phyloP scores from a whole-genome alignment of 2,329 filamentous ascomycete species.

The Aureobasidium leucospermi region DNA sequence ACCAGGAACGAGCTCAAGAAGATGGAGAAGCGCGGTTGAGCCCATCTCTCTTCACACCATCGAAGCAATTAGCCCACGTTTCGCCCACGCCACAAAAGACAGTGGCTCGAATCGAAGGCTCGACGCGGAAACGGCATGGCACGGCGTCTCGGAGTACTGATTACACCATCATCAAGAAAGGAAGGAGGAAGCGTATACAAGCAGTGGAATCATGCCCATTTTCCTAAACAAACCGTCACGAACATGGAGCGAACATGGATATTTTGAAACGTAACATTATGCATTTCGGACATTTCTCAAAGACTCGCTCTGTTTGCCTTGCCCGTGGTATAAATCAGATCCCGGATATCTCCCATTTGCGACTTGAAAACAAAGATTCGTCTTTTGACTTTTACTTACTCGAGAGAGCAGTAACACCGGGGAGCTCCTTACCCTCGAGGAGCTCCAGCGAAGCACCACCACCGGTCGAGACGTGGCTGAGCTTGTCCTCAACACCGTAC shows the following conservation, averaged over 20 bases:
- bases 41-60: not conserved
- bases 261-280: constrained; percentile 9
- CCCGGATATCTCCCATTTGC: constrained; percentile 9
- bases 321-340: constrained; percentile 15
- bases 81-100: not conserved
- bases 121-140: constrained; percentile 39
- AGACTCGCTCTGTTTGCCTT: constrained; percentile 13
- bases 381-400: constrained; percentile 47
- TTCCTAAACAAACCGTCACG: not conserved
- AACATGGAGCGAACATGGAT: not conserved
- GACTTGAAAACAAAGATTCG: not conserved
- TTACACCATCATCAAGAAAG: not conserved
- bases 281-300: constrained; percentile 11
- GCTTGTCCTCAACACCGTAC: constrained; percentile 91
- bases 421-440: constrained; percentile 95
- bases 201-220: not conserved
- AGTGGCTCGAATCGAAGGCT: not conserved
- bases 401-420: constrained; percentile 87
- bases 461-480: constrained; percentile 96
- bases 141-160: constrained; percentile 10
- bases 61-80: not conserved
- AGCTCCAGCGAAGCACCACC: constrained; percentile 93
- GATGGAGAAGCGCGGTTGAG: constrained; percentile 51
- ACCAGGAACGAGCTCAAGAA: constrained; percentile 86
- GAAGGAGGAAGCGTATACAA: not conserved